These are phyloP conservation scores for Phytopythium chamaehyphon DNA, from an alignment of 352 stramenopile species.

Conservation along the genomic window DNA sequence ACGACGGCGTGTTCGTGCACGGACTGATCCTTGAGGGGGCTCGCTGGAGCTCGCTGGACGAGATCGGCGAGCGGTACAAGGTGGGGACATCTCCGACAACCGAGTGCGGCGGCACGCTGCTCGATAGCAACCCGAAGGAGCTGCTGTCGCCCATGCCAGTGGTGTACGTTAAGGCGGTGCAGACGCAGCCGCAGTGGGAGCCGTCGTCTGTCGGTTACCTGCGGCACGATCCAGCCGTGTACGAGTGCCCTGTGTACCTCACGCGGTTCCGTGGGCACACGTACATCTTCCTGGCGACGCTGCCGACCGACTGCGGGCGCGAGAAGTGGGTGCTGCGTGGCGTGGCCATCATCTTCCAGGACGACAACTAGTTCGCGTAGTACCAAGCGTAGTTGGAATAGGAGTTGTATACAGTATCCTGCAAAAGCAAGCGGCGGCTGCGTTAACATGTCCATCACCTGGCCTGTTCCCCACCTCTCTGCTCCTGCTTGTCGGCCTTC, in stretches of 20 bases:
- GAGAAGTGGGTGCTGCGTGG: conserved; percentile 95
- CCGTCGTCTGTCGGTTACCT: conserved; percentile 94
- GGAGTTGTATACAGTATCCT: neutral
- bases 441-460: neutral
- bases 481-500: conserved; percentile 4
- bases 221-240: conserved; percentile 89
- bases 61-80: conserved; percentile 87
- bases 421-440: neutral
- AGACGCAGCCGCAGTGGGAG: conserved; percentile 92
- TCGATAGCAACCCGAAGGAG: conserved; percentile 95
- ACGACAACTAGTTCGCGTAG: conserved; percentile 80
- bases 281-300: conserved; percentile 95
- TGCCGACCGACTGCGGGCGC: conserved; percentile 88
- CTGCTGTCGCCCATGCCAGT: conserved; percentile 91
- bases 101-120: conserved; percentile 84
- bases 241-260: conserved; percentile 96
- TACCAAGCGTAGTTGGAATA: neutral
- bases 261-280: conserved; percentile 96
- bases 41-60: conserved; percentile 88
- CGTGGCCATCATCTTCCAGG: conserved; percentile 94
- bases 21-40: conserved; percentile 96
- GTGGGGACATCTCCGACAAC: conserved; percentile 79
- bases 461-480: neutral
- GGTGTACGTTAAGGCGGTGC: conserved; percentile 95
- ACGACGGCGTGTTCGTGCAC: conserved; percentile 94